Base-by-base conservation (phyloP, 345 rosid species). In the Ceriops zippeliana region DNA sequence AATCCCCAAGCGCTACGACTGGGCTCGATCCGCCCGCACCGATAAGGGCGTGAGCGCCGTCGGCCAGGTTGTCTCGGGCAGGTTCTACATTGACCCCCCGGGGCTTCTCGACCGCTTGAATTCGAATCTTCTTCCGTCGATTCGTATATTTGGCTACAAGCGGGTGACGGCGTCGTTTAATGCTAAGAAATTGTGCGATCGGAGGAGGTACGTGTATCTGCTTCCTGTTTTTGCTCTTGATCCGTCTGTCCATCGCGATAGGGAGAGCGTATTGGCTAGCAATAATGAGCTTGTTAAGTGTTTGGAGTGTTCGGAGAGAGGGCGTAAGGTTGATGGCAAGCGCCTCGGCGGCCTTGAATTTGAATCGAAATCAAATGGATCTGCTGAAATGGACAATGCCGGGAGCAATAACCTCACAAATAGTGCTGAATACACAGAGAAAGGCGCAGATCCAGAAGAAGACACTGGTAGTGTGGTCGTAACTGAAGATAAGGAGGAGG, bases 11-110 rank as follows among this genome's bases (percentile, higher is more conserved):
- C 82, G 85, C 20, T 88, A 84, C 72, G 99, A 95, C 34, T 88
- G 93, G 96, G 93, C 96, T 15, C 87, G 96, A 24, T 91, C 99
- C 0, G 97, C 99, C 7, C 93, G 99, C 4, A 90, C 96, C 1
- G 98, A 90, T 63, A 91, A 95, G 63, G 99, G 99, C 24, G 97
- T 95, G 59, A 91, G 96, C 79, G 98, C 96, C 17, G 92, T 88
- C n/a, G 99, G 99, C 9, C 96, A 95, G 77, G 98, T 90, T 3
- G 96, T 95, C 42, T 90, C 98, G 4, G 96, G 96, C 26, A 83
- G 93, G 5, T 90, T 95, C 82, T 91, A 85, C 69, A 72, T 90
- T 52, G 99, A 95, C 75, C 99, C 97, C 26, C 92, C 96, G 1
- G 96, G 98, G n/a, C 73, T 95, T 31, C 86, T 88, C 19, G 96